Evolutionary conservation across 106 monocot genomes (phyloP), one percentile per base, ranked within the genome.

Genomic region (Dendrobium officinale): DNA sequence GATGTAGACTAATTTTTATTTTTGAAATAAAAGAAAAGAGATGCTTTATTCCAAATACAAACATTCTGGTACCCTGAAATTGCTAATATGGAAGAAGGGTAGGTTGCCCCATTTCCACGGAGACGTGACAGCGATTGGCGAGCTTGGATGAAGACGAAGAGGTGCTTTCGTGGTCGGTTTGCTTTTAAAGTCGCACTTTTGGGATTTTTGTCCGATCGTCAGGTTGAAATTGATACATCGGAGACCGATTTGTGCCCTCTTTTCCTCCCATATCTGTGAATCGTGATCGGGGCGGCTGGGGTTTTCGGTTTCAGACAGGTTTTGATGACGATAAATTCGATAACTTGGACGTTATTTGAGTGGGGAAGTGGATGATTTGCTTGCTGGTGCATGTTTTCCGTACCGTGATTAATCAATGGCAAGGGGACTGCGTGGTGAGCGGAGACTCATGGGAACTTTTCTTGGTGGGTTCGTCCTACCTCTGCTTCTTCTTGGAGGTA

Each of bases 381-480:
- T 66, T 26, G 64, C 9, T 16, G 51, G 51, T 66, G 4, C 5
- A 20, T 8, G 51, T 51, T 51, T 51, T 51, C 10, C 51, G 51
- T 2, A 51, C 2, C 15, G 22, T 72, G 43, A 75, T 75, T 75
- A 16, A 75, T 19, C 22, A 47, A 84, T 73, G 75, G 75, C 64
- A 15, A 42, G 78, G 55, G 11, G n/a, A 58, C 19, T 41, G 56
- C 29, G 42, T 4, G 73, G 37, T 24, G 77, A 79, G 78, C 37
- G 77, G 11, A 58, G 79, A 33, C 16, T 42, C 73, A 89, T 84
- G 84, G 77, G 84, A 75, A 51, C 56, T 31, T 77, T 89, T 56
- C 81, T 86, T 74, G 86, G 84, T 26, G 79, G 77, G 9, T 67
- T 89, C 80, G 48, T 89, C 27, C 72, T 89, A 82, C 89, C 89